Base-by-base conservation (phyloP, 2,329 filamentous ascomycete species). In the Pseudophaeomoniella oleicola region DNA sequence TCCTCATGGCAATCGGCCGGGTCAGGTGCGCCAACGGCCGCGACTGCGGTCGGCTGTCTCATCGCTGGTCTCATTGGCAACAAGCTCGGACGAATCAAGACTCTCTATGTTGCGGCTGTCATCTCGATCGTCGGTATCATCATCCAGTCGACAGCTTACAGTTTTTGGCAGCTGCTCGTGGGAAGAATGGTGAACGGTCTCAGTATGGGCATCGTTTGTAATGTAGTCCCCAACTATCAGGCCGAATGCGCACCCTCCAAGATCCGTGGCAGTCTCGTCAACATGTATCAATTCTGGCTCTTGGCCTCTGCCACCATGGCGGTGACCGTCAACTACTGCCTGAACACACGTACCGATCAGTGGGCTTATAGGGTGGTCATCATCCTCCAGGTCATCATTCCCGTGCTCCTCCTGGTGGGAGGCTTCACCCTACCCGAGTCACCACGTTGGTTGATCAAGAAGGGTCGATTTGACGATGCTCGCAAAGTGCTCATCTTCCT, bases 161-260 rank as follows among this genome's bases (percentile, higher is more conserved):
- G 42, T 16, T 50, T 49, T 30, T 51, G 49, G 44, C 43, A 45
- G 14, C 38, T 52, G 6, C 42, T 52, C 12, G 45, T 47, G 3
- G 48, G 50, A 15, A 41, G 49, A 3, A 45, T 47, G 17, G 35
- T 52, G 18, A 49, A 49, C 36, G 43, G 39, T 27, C 37, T 46
- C 15, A 37, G 37, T 18, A 41, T 43, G 18, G 38, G 42, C 19
- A 44, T 49, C 18, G 35, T 39, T 4, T 35, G 39, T 14, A 45
- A 39, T 19, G 30, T 37, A 4, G 69, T 78, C 2, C 75, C 74
- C 3, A 66, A 73, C 19, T 79, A 79, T 49, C 73, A 77, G 39
- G 69, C 73, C 6, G 75, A 79, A 49, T 67, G 71, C 37, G 72
- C 74, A 0, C 63, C 72, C 44, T 64, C 72, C 0, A 67, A 66